Base-by-base conservation (phyloP, 2,329 filamentous ascomycete species). In the Penicillium sp. region DNA sequence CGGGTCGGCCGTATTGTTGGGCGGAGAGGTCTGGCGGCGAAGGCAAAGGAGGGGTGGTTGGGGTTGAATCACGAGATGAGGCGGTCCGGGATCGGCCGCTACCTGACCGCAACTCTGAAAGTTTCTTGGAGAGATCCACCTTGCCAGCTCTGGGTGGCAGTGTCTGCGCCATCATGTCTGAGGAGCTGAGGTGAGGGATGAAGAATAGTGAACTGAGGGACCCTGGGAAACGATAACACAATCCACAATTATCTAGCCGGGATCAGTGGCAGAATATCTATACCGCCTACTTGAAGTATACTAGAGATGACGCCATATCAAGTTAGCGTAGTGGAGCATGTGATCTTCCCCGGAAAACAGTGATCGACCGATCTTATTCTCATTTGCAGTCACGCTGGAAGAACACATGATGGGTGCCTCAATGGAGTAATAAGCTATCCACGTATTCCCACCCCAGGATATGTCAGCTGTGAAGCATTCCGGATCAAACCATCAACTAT, bases 1-100 rank as follows among this genome's bases (percentile, higher is more conserved):
- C 84, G 0, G 95, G 95, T 6, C 78, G 79, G 57, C 80, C 78
- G 78, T 91, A 96, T 6, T 75, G 77, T 69, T 88, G 80, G 46
- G 77, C 81, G 52, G 83, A 81, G 42, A 83, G 79, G 60, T 86
- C 82, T 58, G 89, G 88, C 19, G 88, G 88, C 47, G 85, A 74
- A 33, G 91, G 87, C 9, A 97, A 82, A 39, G 81, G 72, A 48
- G 92, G 92, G 27, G 93, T 96, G 64, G 84, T 81, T 58, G 93
- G 93, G 46, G 89, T 81, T 60, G 92, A 88, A 23, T 79, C 75
- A 61, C 71, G 67, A 43, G 67, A 55, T 29, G 64, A 58, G 42
- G 64, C 59, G 23, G 66, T 55, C 26, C 68, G 64, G 31, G 70
- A 66, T 61, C 70, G 75, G 60, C 73, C 67, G 48, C 64, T 55